Evolutionary conservation across 2,329 filamentous ascomycete genomes (phyloP), one percentile per base, ranked within the genome.

Genomic region (Arthrobotrys conoides): DNA sequence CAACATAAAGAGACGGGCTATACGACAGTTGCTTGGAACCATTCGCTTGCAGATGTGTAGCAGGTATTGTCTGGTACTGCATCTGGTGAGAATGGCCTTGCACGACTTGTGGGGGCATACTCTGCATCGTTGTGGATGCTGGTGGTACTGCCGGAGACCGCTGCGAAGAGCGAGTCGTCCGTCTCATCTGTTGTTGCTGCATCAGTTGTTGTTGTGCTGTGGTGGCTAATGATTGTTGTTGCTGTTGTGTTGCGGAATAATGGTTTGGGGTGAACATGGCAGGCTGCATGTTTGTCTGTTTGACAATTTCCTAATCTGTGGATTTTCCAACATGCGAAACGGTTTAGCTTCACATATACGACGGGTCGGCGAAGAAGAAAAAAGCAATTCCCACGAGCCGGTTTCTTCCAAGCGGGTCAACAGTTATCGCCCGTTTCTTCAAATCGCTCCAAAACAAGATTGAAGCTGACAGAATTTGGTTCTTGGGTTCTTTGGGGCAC

Each of bases 261-360:
- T 72, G 75, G 55, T 68, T 72, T 36, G 63, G 61, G 9, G 75
- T 51, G 64, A 55, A 78, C 75, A 78, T 72, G 41, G 68, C 68
- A 57, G 71, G 75, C 59, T 76, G 72, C 72, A 76, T 76, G 72
- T 76, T 76, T 71, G 72, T 38, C 66, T 18, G 75, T 78, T 78
- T 78, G 68, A 68, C 44, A 63, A 61, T 78, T 72, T 64, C 75
- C 75, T 72, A 57, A 48, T 71, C 48, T 30, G 46, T 30, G 44
- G 16, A 9, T 10, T 22, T 53, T 22, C 57, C 38, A 49, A 71
- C 38, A 61, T 41, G 65, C 36, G 18, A 61, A n/a, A 61, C 57
- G 36, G 57, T 61, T 51, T 65, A 49, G 41, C 41, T 65, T 65
- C 61, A 65, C 41, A 51, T 3, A 44, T 41, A 30, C n/a, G 36